Conservation (phyloP, 495 filamentous ascomycete species). For the Paragyromitra xinjiangensis region DNA sequence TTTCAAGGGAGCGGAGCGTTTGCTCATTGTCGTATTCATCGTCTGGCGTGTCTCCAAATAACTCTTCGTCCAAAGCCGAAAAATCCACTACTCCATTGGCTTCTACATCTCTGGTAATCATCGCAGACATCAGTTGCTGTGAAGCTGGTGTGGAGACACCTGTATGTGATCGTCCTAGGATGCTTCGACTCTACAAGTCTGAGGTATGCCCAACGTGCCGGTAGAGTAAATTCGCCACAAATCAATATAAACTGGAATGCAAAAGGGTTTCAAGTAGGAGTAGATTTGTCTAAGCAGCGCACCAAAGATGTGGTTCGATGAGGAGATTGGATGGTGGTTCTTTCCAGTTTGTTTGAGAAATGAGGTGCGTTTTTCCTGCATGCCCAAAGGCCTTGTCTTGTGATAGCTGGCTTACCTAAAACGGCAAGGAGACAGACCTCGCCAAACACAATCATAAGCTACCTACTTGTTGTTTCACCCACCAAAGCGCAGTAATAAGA, state of each 20-base stretch:
- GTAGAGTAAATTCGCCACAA: too few relatives aligned
- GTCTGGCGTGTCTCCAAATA: constrained; percentile 24
- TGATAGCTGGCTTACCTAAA: constrained; percentile 10
- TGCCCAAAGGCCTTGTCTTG: background rate
- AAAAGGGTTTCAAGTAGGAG: too few relatives aligned
- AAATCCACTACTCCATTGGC: background rate
- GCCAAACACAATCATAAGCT: background rate
- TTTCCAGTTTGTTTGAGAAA: background rate
- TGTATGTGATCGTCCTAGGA: background rate
- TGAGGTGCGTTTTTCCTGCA: background rate
- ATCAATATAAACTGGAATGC: too few relatives aligned
- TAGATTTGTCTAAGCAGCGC: too few relatives aligned
- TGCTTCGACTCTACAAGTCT: too few relatives aligned
- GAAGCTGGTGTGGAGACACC: background rate
- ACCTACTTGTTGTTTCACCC: constrained; percentile 11
- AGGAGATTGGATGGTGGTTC: background rate
- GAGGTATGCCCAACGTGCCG: too few relatives aligned
- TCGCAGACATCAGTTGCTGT: background rate
- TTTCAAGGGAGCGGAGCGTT: background rate
- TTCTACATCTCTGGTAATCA: background rate
- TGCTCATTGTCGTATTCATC: constrained; percentile 1
- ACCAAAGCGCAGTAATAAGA: background rate
- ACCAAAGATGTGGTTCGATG: too few relatives aligned
- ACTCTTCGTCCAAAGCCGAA: constrained; percentile 25
- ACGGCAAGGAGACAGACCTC: background rate